Evolutionary conservation across 2,329 filamentous ascomycete species (phyloP).

Genomic region (Scolecobasidium constrictum): DNA sequence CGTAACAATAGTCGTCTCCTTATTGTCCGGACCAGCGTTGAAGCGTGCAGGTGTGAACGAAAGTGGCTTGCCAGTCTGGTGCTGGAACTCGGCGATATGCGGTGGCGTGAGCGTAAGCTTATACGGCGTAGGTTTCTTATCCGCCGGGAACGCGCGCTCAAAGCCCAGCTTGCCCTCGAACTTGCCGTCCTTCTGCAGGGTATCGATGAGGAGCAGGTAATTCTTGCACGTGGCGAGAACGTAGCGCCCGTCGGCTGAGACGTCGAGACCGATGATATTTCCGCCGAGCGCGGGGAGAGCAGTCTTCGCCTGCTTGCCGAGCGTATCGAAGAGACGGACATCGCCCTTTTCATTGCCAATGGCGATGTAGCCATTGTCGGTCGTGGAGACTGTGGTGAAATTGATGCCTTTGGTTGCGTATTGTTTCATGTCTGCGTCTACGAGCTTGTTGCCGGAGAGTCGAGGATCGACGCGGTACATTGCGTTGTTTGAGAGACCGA

Average conservation of each 20-base stretch:
- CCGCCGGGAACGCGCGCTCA: conserved; percentile 83
- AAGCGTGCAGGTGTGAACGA: conserved; percentile 88
- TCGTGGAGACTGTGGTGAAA: conserved; percentile 88
- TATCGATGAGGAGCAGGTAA: conserved; percentile 87
- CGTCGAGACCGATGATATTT: conserved; percentile 86
- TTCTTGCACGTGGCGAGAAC: conserved; percentile 88
- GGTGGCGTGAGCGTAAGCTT: conserved; percentile 80
- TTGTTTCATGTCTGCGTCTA: conserved; percentile 87
- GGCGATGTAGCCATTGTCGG: conserved; percentile 91
- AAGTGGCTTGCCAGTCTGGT: conserved; percentile 81
- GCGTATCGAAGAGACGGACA: conserved; percentile 87
- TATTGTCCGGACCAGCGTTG: conserved; percentile 71
- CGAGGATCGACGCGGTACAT: conserved; percentile 91
- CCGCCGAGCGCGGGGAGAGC: conserved; percentile 92
- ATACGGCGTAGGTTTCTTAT: conserved; percentile 84
- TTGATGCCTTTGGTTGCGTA: conserved; percentile 87
- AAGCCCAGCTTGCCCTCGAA: conserved; percentile 98
- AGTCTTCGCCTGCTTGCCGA: conserved; percentile 96
- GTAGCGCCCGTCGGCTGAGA: conserved; percentile 92
- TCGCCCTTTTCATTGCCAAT: conserved; percentile 98
- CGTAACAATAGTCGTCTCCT: conserved; percentile 91
- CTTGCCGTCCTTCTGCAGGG: conserved; percentile 83
- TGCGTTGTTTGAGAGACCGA: conserved; percentile 86
- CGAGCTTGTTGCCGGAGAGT: conserved; percentile 79
- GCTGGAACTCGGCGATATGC: conserved; percentile 93